These are phyloP conservation scores for Eustoma russellianum DNA, from an alignment of 257 asterid species.

Conservation along the genomic window DNA sequence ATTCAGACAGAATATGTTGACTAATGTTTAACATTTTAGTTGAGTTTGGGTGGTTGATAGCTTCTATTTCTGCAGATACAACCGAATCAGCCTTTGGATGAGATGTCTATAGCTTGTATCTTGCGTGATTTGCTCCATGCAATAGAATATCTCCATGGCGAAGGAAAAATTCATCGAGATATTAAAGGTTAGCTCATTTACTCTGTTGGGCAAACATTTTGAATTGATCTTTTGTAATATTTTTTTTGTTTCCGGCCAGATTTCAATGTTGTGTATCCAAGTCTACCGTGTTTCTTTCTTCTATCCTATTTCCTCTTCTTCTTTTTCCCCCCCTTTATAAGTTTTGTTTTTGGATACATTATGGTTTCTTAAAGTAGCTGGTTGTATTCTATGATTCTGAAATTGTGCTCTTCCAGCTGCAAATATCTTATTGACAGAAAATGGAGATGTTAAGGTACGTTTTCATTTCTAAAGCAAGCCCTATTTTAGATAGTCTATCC, in stretches of 20 bases:
- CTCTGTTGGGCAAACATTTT: neutral
- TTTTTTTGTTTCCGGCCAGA: too few relatives aligned
- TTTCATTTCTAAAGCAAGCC: slow-evolving; percentile 7
- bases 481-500: neutral
- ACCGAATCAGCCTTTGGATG: slow-evolving; percentile 96
- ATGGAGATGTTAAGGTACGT: slow-evolving; percentile 94
- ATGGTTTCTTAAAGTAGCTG: neutral
- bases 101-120: slow-evolving; percentile 88
- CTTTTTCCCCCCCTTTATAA: neutral
- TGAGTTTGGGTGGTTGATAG: slow-evolving; percentile 4
- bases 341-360: too few relatives aligned
- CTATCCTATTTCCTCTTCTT: neutral
- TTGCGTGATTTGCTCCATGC: slow-evolving; percentile 95
- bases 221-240: neutral
- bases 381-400: neutral
- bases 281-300: too few relatives aligned
- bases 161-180: slow-evolving; percentile 99
- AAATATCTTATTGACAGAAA: slow-evolving; percentile 91
- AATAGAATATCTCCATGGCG: slow-evolving; percentile 86
- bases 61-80: slow-evolving; percentile 59
- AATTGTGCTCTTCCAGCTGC: slow-evolving; percentile 68
- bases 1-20: neutral
- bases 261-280: too few relatives aligned
- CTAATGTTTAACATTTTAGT: neutral
- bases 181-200: slow-evolving; percentile 58